Conservation (phyloP, 2,329 filamentous ascomycete genomes). For the Fusarium napiforme region DNA sequence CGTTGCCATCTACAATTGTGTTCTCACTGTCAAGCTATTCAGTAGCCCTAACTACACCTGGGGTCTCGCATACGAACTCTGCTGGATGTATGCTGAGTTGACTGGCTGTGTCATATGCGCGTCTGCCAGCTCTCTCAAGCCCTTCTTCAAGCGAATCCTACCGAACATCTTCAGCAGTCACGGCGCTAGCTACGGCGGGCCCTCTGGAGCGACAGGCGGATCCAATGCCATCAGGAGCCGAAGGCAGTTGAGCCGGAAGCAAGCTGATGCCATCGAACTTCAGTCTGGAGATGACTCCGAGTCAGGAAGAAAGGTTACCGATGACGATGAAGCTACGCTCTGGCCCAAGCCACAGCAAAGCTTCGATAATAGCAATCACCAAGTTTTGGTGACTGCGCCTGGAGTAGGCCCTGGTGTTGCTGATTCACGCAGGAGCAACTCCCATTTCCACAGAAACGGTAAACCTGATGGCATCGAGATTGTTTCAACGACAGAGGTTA, state of each 20-base stretch:
- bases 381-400: slow-evolving; percentile 18
- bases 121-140: slow-evolving; percentile 38
- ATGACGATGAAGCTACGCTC: slow-evolving; percentile 35
- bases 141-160: slow-evolving; percentile 32
- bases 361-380: slow-evolving; percentile 7
- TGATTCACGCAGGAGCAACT: neutral
- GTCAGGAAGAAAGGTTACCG: slow-evolving; percentile 20
- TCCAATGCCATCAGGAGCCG: slow-evolving; percentile 21
- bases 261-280: slow-evolving; percentile 35
- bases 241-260: slow-evolving; percentile 33
- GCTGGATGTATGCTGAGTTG: slow-evolving; percentile 42
- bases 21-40: slow-evolving; percentile 37
- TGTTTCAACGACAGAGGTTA: slow-evolving; percentile 24
- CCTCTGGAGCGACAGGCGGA: slow-evolving; percentile 9
- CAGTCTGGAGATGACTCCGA: slow-evolving; percentile 37
- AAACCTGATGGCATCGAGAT: slow-evolving; percentile 27
- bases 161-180: slow-evolving; percentile 25
- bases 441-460: neutral
- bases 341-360: slow-evolving; percentile 21
- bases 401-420: neutral
- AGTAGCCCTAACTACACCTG: slow-evolving; percentile 36
- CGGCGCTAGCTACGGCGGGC: slow-evolving; percentile 5
- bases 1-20: slow-evolving; percentile 38
- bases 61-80: slow-evolving; percentile 38
- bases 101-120: slow-evolving; percentile 41